These are phyloP conservation scores for Basipetospora chlamydospora DNA, from an alignment of 2,329 filamentous ascomycete genomes.

Conservation along the genomic window DNA sequence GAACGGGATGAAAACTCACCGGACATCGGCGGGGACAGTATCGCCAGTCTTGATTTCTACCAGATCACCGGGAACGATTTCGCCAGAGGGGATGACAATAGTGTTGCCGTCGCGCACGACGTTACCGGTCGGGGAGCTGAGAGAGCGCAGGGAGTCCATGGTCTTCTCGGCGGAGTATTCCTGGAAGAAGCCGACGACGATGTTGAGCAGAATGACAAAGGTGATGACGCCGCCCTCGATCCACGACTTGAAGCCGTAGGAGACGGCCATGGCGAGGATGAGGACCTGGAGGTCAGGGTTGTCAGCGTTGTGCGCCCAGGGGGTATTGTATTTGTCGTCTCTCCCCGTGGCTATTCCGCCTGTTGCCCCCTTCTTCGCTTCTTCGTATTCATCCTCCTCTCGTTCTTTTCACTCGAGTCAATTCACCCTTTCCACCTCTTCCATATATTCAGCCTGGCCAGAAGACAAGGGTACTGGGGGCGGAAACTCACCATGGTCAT, in stretches of 20 bases:
- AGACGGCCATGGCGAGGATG: slow-evolving; percentile 42
- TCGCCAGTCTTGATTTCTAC: slow-evolving; percentile 34
- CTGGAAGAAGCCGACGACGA: slow-evolving; percentile 31
- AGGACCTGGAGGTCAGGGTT: slow-evolving; percentile 29
- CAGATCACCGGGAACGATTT: slow-evolving; percentile 42
- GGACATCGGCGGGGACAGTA: slow-evolving; percentile 40
- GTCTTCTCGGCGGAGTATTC: slow-evolving; percentile 26
- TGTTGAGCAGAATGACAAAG: slow-evolving; percentile 37
- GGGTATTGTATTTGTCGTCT: no score
- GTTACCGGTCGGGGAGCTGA: slow-evolving; percentile 21
- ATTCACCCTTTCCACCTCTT: no score
- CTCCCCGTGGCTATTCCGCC: no score
- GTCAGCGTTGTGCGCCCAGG: no score
- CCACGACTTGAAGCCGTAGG: slow-evolving; percentile 33
- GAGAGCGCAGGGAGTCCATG: slow-evolving; percentile 23
- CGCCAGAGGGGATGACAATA: slow-evolving; percentile 16
- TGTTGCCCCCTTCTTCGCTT: no score
- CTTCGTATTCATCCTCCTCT: no score
- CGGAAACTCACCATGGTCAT: slow-evolving; percentile 32
- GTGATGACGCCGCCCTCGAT: slow-evolving; percentile 36
- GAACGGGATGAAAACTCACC: slow-evolving; percentile 11
- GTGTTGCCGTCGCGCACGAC: slow-evolving; percentile 22
- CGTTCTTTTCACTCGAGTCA: no score
- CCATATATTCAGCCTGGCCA: no score
- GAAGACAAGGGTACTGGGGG: background rate